These are phyloP conservation scores for Fusarium cyanostomum DNA, from an alignment of 2,329 filamentous ascomycete species.

Conservation along the genomic window DNA sequence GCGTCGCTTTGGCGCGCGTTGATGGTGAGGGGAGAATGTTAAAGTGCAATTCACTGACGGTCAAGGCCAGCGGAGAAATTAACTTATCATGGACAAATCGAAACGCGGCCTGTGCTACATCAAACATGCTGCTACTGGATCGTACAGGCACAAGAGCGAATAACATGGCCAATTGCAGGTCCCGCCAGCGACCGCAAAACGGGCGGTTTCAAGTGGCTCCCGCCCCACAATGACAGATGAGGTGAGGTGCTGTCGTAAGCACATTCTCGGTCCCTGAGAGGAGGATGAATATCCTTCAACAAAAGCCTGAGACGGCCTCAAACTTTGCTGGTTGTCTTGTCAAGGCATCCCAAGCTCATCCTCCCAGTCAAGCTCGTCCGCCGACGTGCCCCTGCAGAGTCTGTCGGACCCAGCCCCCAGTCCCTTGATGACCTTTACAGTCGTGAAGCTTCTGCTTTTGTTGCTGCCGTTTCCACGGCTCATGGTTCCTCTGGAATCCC, in stretches of 20 bases:
- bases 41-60: not conserved
- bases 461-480: not conserved
- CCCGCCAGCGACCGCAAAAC: conserved; percentile 24
- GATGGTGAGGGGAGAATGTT: not conserved
- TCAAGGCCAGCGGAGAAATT: conserved; percentile 4
- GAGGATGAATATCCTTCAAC: conserved; percentile 25
- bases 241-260: conserved; percentile 28
- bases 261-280: conserved; percentile 15
- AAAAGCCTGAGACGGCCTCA: conserved; percentile 25
- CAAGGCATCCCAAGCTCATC: conserved; percentile 33
- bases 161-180: not conserved
- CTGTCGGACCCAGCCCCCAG: conserved; percentile 15
- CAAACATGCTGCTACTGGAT: no score
- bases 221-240: conserved; percentile 33
- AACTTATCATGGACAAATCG: not conserved
- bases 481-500: conserved; percentile 4
- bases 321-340: conserved; percentile 3
- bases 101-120: conserved; percentile 1
- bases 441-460: conserved; percentile 1
- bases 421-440: conserved; percentile 13
- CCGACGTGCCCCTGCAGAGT: conserved; percentile 18
- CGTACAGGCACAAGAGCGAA: no score
- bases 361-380: conserved; percentile 16
- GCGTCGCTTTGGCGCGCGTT: conserved; percentile 8
- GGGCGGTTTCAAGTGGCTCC: conserved; percentile 42